Evolutionary conservation across 1,284 basidiomycete species (phyloP).

Genomic region (Trametes sp.): DNA sequence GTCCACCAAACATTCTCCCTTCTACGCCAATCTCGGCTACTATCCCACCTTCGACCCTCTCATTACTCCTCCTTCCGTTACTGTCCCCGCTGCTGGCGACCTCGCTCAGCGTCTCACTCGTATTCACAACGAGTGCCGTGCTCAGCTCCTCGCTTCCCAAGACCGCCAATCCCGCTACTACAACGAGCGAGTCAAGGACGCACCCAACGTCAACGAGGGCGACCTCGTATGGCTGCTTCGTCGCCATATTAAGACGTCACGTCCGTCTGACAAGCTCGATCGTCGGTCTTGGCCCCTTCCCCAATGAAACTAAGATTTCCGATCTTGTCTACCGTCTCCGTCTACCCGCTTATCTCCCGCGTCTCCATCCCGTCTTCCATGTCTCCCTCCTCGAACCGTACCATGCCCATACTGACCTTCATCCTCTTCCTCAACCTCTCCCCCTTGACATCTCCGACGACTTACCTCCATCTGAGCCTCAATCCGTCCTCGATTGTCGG

Average conservation of each 20-base stretch:
- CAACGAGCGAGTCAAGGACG: constrained; percentile 31
- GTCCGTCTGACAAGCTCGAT: constrained; percentile 50
- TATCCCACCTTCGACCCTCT: no score
- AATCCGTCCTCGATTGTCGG: constrained; percentile 37
- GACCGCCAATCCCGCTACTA: constrained; percentile 37
- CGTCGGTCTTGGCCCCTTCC: constrained; percentile 48
- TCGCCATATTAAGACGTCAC: constrained; percentile 46
- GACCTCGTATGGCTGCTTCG: constrained; percentile 47
- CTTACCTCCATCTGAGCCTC: constrained; percentile 29
- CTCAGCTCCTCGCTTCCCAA: constrained; percentile 41
- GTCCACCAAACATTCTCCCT: no score
- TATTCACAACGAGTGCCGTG: constrained; percentile 39
- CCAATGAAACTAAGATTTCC: constrained; percentile 34
- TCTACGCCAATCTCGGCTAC: no score
- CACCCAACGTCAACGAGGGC: constrained; percentile 42
- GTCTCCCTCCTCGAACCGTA: constrained; percentile 48
- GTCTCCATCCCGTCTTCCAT: constrained; percentile 52
- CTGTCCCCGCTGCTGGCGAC: constrained; percentile 15
- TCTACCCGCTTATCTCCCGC: constrained; percentile 41
- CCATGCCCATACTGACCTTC: constrained; percentile 35
- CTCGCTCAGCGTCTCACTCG: constrained; percentile 29
- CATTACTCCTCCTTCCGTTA: constrained; percentile 7
- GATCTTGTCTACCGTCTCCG: constrained; percentile 40
- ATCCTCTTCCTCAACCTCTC: constrained; percentile 30
- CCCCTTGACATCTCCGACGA: constrained; percentile 33